Conservation (phyloP, 2,329 filamentous ascomycete species). For the Fusarium goolgardi region DNA sequence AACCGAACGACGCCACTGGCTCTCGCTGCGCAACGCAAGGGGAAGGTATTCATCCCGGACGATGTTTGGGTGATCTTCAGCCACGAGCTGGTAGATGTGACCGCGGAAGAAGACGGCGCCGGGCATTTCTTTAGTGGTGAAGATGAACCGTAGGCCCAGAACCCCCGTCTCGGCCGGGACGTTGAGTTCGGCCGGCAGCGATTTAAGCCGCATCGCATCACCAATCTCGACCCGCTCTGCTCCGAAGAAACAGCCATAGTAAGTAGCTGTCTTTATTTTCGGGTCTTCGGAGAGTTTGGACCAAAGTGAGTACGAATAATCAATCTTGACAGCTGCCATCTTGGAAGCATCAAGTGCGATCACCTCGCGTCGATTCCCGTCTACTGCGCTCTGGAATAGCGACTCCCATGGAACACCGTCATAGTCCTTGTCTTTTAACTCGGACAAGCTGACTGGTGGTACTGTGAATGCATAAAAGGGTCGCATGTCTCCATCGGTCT, state of each 20-base stretch:
- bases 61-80: conserved; percentile 45
- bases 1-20: conserved; percentile 53
- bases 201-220: conserved; percentile 62
- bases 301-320: conserved; percentile 63
- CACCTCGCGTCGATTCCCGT: conserved; percentile 55
- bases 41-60: conserved; percentile 56
- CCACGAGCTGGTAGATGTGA: conserved; percentile 54
- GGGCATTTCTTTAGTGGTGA: conserved; percentile 52
- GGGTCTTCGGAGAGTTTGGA: conserved; percentile 50
- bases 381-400: conserved; percentile 50
- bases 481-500: conserved; percentile 57
- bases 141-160: conserved; percentile 57
- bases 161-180: conserved; percentile 49
- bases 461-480: conserved; percentile 65
- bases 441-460: conserved; percentile 55
- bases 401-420: conserved; percentile 58
- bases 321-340: conserved; percentile 61
- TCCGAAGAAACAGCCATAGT: conserved; percentile 63
- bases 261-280: conserved; percentile 52
- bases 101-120: conserved; percentile 56
- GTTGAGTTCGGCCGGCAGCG: conserved; percentile 53
- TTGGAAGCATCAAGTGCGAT: conserved; percentile 64
- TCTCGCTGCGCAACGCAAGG: conserved; percentile 55
- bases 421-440: conserved; percentile 55
- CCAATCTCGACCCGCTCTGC: conserved; percentile 61